A percentile compares a stretch with the other conserved stretches of the same genome.
phyloP scores from a whole-genome alignment of 305 asterid genomes.

The Andrographis paniculata region DNA sequence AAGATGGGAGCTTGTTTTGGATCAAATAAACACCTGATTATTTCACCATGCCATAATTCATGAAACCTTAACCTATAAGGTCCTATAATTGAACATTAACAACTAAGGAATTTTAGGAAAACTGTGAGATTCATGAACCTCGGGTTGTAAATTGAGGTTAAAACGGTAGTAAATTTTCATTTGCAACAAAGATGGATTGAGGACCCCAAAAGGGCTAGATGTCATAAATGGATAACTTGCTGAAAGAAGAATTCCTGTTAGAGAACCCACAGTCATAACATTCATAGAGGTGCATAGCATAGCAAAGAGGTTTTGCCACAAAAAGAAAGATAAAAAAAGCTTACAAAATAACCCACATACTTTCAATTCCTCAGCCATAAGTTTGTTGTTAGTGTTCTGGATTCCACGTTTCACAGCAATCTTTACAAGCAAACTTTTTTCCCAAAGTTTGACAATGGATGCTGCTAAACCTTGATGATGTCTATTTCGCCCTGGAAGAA shows the following conservation, averaged over 20 bases:
- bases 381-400: constrained; percentile 92
- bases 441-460: constrained; percentile 92
- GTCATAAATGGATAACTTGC: too few species aligned
- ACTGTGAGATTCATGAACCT: not conserved
- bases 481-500: constrained; percentile 77
- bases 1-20: constrained; percentile 9
- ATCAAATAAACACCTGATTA: not conserved
- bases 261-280: not conserved
- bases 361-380: constrained; percentile 99
- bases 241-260: constrained; percentile 10
- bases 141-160: too few species aligned
- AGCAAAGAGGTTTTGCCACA: constrained; percentile 1
- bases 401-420: constrained; percentile 99
- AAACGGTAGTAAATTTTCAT: too few species aligned
- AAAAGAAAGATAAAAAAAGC: constrained; percentile 8
- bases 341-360: constrained; percentile 29
- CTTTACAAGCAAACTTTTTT: constrained; percentile 86
- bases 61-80: constrained; percentile 6
- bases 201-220: constrained; percentile 11
- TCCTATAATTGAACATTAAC: constrained; percentile 8
- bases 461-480: constrained; percentile 95
- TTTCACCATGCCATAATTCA: constrained; percentile 10
- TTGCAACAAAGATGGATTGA: not conserved
- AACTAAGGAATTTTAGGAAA: not conserved
- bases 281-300: constrained; percentile 3